These are phyloP conservation scores for Hygrophoropsis aurantiaca DNA, from an alignment of 768 basidiomycete species.

Conservation along the genomic window DNA sequence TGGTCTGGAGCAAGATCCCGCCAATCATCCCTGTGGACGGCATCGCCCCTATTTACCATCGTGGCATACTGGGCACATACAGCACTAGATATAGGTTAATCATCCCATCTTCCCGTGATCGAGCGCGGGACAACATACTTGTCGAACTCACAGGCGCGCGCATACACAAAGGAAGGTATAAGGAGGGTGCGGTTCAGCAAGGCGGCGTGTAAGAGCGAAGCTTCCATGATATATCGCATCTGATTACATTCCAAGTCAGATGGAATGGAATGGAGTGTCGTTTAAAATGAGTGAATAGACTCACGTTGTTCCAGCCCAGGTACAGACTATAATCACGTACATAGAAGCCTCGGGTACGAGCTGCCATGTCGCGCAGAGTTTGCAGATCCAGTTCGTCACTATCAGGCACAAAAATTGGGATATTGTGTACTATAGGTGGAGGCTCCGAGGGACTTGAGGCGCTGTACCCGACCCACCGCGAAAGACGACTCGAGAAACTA, in stretches of 20 bases:
- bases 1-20: conserved; percentile 34
- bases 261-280: no score
- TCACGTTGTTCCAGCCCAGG: conserved; percentile 52
- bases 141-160: conserved; percentile 43
- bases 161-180: conserved; percentile 47
- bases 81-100: conserved; percentile 12
- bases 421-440: no score
- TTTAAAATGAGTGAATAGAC: conserved; percentile 1
- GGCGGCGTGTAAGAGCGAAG: conserved; percentile 42
- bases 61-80: conserved; percentile 42
- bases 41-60: conserved; percentile 49
- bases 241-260: conserved; percentile 11
- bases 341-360: conserved; percentile 43
- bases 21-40: conserved; percentile 40
- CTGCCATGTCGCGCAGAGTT: conserved; percentile 33
- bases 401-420: neutral
- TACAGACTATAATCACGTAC: conserved; percentile 46
- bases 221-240: conserved; percentile 52
- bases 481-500: no score
- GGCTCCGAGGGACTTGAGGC: no score
- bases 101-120: neutral
- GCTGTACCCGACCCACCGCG: no score
- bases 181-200: conserved; percentile 44
- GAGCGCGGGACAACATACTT: conserved; percentile 11
- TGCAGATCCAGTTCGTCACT: conserved; percentile 23